Percentiles rank a stretch among this genome's conserved stretches.
Conservation (phyloP, 345 rosid genomes). For the Populus tremula region DNA sequence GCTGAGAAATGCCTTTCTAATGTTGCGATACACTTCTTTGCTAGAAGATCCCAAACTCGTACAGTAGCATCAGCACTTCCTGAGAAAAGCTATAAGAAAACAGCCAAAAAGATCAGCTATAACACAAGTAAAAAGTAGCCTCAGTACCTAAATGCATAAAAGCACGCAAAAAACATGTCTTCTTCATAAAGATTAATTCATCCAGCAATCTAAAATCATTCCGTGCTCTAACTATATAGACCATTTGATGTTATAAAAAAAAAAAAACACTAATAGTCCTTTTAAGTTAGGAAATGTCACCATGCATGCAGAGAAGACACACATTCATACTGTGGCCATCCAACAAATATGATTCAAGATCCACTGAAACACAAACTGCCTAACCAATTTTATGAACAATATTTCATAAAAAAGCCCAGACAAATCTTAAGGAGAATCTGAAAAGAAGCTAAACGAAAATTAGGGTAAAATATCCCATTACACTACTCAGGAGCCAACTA, state of each 20-base stretch:
- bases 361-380: neutral
- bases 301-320: neutral
- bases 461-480: neutral
- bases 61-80: conserved; percentile 86
- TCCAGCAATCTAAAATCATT: neutral
- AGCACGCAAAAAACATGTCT: neutral
- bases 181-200: neutral
- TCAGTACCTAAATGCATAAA: neutral
- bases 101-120: conserved; percentile 4
- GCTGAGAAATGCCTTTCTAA: conserved; percentile 79
- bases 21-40: conserved; percentile 68
- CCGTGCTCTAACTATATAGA: neutral
- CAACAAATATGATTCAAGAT: neutral
- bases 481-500: neutral
- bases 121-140: neutral
- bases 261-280: too few species aligned
- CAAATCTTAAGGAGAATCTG: neutral
- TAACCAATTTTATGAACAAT: neutral
- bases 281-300: too few species aligned
- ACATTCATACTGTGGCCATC: neutral
- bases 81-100: conserved; percentile 61
- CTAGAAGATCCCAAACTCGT: conserved; percentile 80
- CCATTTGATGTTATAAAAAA: too few species aligned
- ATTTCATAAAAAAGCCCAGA: neutral
- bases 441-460: neutral